Evolutionary conservation across 2,329 filamentous ascomycete species (phyloP), one percentile per base, ranked within the genome.

Genomic region (Fusarium redolens): DNA sequence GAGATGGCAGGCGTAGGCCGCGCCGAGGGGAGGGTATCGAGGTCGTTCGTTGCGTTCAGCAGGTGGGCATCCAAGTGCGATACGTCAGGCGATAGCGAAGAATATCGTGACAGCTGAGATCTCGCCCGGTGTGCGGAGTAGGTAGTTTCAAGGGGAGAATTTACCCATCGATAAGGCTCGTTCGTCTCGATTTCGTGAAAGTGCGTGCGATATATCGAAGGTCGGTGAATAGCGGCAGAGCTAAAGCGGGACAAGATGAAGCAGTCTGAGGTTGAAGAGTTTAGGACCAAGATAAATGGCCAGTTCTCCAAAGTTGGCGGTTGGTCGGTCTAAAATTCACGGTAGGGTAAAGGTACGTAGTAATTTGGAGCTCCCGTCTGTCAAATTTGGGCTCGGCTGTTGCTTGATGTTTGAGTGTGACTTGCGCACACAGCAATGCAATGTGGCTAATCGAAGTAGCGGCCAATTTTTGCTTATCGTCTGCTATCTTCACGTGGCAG

Each of bases 401-500:
- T 74, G 71, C 64, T 74, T 18, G 38, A 43, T 69, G 65, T 74
- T 67, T 76, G 66, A 65, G 59, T 56, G 75, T 77, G 75, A 78
- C 74, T 74, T 78, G 51, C 44, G 20, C 47, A 50, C 65, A 61
- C 68, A 56, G 76, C 75, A 65, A 75, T 75, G 76, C 70, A 78
- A 78, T 66, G 76, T 78, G 76, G 76, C 76, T 73, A 73, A 68
- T 74, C 67, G 47, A 77, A 55, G 72, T 78, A 76, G 63, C 64
- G 31, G 68, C 73, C 61, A 74, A 67, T 56, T 78, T 77, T 77
- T 76, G 45, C 64, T 78, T 78, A 78, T 78, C 75, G 61, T 30
- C 22, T 33, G 51, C 73, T 78, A 78, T 78, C 76, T 77, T 77
- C 76, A 78, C 76, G 75, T 77, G 76, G 70, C 55, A 41, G 40